Conservation (phyloP, 2,329 filamentous ascomycete species). For the Rhytidhysteron rufulum region DNA sequence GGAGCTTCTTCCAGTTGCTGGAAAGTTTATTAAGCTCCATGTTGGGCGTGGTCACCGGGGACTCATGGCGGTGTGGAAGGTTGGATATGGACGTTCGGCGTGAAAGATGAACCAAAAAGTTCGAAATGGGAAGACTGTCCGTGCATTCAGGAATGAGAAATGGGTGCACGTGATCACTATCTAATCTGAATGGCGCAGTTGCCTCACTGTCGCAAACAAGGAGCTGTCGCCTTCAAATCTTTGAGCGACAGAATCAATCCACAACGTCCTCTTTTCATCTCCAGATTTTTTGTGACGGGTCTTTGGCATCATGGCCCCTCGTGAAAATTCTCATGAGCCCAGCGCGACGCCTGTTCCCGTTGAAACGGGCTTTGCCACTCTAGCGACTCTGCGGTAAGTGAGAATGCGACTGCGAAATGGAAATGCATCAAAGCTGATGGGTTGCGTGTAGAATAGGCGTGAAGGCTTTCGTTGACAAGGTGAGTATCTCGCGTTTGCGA, state of each 20-base stretch:
- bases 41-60: slow-evolving; percentile 19
- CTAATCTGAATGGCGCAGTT: neutral
- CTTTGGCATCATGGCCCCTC: slow-evolving; percentile 48
- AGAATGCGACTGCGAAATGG: slow-evolving; percentile 21
- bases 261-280: slow-evolving; percentile 21
- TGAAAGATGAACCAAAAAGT: neutral
- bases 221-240: neutral
- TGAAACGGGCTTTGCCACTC: slow-evolving; percentile 77
- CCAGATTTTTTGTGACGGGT: slow-evolving; percentile 8
- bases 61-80: slow-evolving; percentile 26
- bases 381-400: slow-evolving; percentile 74
- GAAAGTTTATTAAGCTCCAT: slow-evolving; percentile 42
- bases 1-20: slow-evolving; percentile 75
- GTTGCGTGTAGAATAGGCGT: slow-evolving; percentile 55
- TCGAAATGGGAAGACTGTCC: neutral
- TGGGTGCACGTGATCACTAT: neutral
- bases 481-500: slow-evolving; percentile 35
- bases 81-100: no score
- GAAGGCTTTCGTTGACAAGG: slow-evolving; percentile 68
- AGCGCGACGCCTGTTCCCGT: slow-evolving; percentile 55
- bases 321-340: slow-evolving; percentile 52
- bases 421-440: slow-evolving; percentile 25
- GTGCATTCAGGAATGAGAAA: neutral
- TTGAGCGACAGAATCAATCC: slow-evolving; percentile 23
- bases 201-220: slow-evolving; percentile 1